These are phyloP conservation scores for Coemansia sp. DNA, from an alignment of 192 early-diverging fungal genomes.

Conservation along the genomic window DNA sequence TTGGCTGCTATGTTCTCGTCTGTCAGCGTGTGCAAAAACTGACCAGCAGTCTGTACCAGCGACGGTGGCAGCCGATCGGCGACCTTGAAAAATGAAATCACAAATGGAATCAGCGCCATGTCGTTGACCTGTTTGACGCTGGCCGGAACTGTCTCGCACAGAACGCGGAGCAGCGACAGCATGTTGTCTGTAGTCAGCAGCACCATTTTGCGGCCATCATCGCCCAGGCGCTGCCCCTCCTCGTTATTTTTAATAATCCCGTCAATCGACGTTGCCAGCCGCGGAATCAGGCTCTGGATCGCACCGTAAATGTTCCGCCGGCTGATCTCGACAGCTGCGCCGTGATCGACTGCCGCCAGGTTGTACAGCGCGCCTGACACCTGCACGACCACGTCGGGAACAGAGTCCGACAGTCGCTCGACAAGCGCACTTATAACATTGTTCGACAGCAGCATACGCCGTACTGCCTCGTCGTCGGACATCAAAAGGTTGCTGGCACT, in stretches of 20 bases:
- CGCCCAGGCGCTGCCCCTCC: constrained; percentile 32
- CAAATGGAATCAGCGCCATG: constrained; percentile 60
- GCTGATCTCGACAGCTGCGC: constrained; percentile 43
- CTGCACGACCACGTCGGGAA: constrained; percentile 72
- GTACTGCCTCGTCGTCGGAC: constrained; percentile 29
- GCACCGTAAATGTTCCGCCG: constrained; percentile 40
- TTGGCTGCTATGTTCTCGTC: constrained; percentile 70
- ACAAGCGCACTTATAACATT: constrained; percentile 67
- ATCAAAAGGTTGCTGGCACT: constrained; percentile 76
- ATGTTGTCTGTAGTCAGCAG: constrained; percentile 50
- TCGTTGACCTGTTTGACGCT: constrained; percentile 67
- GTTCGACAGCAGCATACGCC: constrained; percentile 73
- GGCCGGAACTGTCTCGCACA: constrained; percentile 70
- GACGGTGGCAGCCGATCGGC: constrained; percentile 35
- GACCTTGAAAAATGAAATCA: constrained; percentile 68
- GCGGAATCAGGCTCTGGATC: constrained; percentile 40
- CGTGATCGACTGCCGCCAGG: constrained; percentile 49
- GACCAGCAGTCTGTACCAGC: constrained; percentile 57
- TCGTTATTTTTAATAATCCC: constrained; percentile 42
- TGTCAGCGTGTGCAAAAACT: constrained; percentile 80
- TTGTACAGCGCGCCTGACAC: constrained; percentile 65
- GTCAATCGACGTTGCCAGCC: constrained; percentile 47
- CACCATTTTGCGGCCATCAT: constrained; percentile 46
- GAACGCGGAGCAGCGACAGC: constrained; percentile 43
- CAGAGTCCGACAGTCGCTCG: constrained; percentile 68